Evolutionary conservation across 805 yeast genomes (phyloP).

Genomic region (Citeromyces nyonsensis): DNA sequence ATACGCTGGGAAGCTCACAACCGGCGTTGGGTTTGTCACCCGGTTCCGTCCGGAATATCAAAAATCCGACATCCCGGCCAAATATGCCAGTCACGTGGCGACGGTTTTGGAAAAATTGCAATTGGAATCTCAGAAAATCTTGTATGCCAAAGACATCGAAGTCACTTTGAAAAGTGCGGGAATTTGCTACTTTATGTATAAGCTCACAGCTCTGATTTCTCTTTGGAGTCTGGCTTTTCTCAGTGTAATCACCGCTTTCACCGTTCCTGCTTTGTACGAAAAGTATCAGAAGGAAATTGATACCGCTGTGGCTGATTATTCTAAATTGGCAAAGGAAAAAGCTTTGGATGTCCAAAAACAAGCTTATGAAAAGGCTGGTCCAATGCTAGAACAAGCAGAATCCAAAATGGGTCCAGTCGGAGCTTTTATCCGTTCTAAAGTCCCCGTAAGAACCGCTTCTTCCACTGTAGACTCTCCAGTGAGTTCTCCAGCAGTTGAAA

Average conservation of each 20-base stretch:
- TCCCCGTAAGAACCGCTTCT: conserved; percentile 57
- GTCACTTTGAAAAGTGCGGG: conserved; percentile 62
- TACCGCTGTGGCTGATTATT: conserved; percentile 31
- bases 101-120: conserved; percentile 31
- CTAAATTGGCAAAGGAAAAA: conserved; percentile 33
- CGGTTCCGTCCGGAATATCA: conserved; percentile 54
- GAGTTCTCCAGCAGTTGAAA: conserved; percentile 5
- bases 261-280: conserved; percentile 62
- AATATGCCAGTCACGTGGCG: conserved; percentile 17
- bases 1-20: conserved; percentile 52
- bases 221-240: conserved; percentile 50
- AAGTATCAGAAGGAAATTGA: conserved; percentile 69
- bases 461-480: conserved; percentile 53
- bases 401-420: conserved; percentile 57
- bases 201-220: conserved; percentile 63
- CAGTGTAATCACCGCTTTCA: conserved; percentile 46
- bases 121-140: conserved; percentile 32
- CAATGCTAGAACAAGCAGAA: conserved; percentile 40
- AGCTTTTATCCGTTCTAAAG: conserved; percentile 34
- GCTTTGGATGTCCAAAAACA: conserved; percentile 21
- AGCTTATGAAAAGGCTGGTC: conserved; percentile 29
- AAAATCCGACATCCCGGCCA: too few relatives aligned
- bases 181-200: conserved; percentile 45
- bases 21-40: conserved; percentile 73
- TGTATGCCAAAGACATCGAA: conserved; percentile 59